These are phyloP conservation scores for Acorus calamus DNA, from an alignment of 106 monocot species.

Conservation along the genomic window DNA sequence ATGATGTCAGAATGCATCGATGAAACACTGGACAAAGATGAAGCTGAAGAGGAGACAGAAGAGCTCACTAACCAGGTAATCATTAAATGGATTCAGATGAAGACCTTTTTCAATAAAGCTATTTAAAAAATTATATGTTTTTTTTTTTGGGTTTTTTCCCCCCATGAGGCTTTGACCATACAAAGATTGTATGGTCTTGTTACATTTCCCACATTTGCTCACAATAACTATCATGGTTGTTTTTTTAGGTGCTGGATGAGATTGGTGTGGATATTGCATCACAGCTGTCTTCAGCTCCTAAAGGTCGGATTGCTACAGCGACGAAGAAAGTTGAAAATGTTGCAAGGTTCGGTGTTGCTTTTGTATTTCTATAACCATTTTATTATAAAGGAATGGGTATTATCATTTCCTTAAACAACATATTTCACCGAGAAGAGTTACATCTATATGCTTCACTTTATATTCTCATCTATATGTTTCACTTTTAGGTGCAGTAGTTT, in stretches of 20 bases:
- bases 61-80: conserved; percentile 90
- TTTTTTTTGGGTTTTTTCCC: too few species aligned
- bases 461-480: too few species aligned
- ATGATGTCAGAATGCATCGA: conserved; percentile 94
- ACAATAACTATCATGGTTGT: neutral
- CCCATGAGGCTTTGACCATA: too few species aligned
- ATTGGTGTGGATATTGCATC: conserved; percentile 93
- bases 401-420: too few species aligned
- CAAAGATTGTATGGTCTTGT: conserved; percentile 2
- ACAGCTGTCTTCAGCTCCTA: conserved; percentile 93
- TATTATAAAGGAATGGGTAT: too few species aligned
- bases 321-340: conserved; percentile 56
- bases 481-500: too few species aligned
- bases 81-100: neutral
- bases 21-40: conserved; percentile 96
- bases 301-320: conserved; percentile 61
- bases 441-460: too few species aligned
- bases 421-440: too few species aligned
- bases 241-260: conserved; percentile 86
- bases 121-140: too few species aligned
- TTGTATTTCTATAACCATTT: too few species aligned
- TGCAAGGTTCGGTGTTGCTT: conserved; percentile 23
- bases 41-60: conserved; percentile 95
- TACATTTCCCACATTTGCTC: neutral
- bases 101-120: too few species aligned